A percentile compares a stretch with the other conserved stretches of the same genome.
Evolutionary conservation across 805 yeast species (phyloP).

Genomic region (Saccharomycopsis fodiens): DNA sequence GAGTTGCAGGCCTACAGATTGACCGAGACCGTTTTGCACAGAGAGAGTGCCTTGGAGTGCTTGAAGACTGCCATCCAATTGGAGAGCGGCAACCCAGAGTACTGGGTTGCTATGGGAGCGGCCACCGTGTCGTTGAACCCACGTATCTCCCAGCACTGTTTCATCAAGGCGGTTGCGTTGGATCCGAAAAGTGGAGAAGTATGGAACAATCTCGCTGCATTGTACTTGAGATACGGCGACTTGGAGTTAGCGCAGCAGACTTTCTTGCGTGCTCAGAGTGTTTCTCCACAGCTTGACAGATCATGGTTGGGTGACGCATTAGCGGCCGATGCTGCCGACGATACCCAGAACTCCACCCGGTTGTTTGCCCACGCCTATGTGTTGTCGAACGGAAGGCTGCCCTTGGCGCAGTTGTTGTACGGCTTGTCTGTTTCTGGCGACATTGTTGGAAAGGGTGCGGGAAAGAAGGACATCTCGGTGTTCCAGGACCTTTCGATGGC

Average conservation of each 20-base stretch:
- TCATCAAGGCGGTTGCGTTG: constrained; percentile 69
- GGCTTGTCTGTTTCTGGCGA: constrained; percentile 48
- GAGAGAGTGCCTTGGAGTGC: constrained; percentile 46
- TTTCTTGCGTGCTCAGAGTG: constrained; percentile 64
- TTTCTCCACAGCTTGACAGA: constrained; percentile 65
- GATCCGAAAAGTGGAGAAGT: constrained; percentile 58
- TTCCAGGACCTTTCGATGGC: constrained; percentile 63
- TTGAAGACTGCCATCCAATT: constrained; percentile 62
- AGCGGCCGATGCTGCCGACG: constrained; percentile 43
- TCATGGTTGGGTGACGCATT: constrained; percentile 90
- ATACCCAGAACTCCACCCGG: constrained; percentile 40
- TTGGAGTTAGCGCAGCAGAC: constrained; percentile 65
- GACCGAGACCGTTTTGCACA: constrained; percentile 23
- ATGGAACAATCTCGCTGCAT: constrained; percentile 78
- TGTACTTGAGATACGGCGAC: constrained; percentile 66
- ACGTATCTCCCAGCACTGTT: constrained; percentile 84
- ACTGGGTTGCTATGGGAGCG: constrained; percentile 81
- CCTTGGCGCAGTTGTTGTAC: constrained; percentile 63
- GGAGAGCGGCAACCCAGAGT: constrained; percentile 61
- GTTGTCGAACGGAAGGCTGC: constrained; percentile 66
- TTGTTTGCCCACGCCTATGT: constrained; percentile 73
- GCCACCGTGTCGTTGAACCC: constrained; percentile 60
- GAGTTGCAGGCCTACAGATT: constrained; percentile 40
- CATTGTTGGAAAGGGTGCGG: constrained; percentile 35
- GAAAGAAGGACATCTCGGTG: constrained; percentile 48